Evolutionary conservation across 139 green algal genomes (phyloP), one percentile per base, ranked within the genome.

Genomic region (Dunaliella sp.): DNA sequence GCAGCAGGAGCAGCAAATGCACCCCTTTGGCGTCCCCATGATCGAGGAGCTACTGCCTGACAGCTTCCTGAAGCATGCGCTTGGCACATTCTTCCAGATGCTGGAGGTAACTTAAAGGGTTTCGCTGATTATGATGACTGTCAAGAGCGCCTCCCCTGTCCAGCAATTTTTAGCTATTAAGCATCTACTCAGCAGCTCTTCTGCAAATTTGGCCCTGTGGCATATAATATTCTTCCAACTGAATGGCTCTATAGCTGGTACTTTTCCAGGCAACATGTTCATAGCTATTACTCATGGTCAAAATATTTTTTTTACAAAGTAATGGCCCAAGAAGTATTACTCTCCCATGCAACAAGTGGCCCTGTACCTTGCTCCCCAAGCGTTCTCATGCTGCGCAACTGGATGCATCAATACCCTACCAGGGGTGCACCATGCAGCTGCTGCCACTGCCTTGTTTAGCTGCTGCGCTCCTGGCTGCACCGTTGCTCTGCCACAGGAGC

Each of bases 1-100:
- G 28, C 77, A 57, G 33, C 34, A 48, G 77, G 2, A 82, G 7
- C 77, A 38, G 77, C 77, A 58, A 31, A 82, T 38, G 77, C 77
- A 48, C 32, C 83, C 89, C 0, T 86, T 92, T 77, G 89, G 76
- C 12, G 34, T 89, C 2, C 80, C 81, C 12, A 83, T 95, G 58
- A 80, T 92, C 26, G 91, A 93, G 25, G 92, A 95, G 84, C 83
- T 95, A 75, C 87, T 95, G 57, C 86, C 91, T 0, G 93, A 93
- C 87, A 92, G 88, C 77, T 95, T 95, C 80, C 38, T 95, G 83
- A 84, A 89, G 26, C 73, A 65, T 1, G 59, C 86, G 0, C 89
- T 93, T 34, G 84, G 76, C n/a, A 79, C 79, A 30, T 95, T 94
- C 81, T 92, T 94, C 81, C 38, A 90, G 35, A 91, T 90, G 87